Evolutionary conservation across 768 basidiomycete species (phyloP).

Genomic region (Russula virescens): DNA sequence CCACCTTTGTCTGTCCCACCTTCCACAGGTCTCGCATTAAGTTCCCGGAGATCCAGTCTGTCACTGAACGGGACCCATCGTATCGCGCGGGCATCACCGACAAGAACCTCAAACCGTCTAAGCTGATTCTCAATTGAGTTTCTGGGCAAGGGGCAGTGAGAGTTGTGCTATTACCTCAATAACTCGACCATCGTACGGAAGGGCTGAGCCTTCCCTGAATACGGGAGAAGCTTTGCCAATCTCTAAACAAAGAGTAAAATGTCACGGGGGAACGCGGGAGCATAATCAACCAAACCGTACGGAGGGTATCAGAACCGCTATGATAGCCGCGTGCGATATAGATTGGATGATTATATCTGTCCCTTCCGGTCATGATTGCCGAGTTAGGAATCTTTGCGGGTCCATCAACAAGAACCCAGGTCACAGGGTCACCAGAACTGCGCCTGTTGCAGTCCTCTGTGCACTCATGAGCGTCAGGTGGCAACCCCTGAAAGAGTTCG

Average conservation of each 20-base stretch:
- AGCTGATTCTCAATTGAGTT: constrained; percentile 36
- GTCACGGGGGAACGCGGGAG: constrained; percentile 11
- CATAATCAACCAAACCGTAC: constrained; percentile 34
- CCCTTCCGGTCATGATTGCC: constrained; percentile 49
- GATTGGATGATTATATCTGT: constrained; percentile 45
- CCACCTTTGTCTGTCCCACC: constrained; percentile 62
- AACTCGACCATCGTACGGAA: constrained; percentile 57
- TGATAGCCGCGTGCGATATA: constrained; percentile 56
- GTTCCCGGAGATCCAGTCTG: constrained; percentile 37
- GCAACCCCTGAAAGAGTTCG: constrained; percentile 44
- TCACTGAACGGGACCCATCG: constrained; percentile 52
- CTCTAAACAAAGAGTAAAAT: constrained; percentile 36
- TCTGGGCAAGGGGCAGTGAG: not conserved
- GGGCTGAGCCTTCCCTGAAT: constrained; percentile 58
- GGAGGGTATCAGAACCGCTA: constrained; percentile 49
- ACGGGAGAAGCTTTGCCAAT: constrained; percentile 57
- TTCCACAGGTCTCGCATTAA: constrained; percentile 53
- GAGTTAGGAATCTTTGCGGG: constrained; percentile 47
- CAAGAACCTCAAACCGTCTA: constrained; percentile 61
- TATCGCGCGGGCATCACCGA: constrained; percentile 52
- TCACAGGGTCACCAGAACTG: constrained; percentile 43
- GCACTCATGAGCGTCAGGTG: constrained; percentile 48
- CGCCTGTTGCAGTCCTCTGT: constrained; percentile 43
- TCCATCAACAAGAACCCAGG: constrained; percentile 60
- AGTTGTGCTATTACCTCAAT: constrained; percentile 41